Conservation (phyloP, 352 stramenopile genomes). For the Globisporangium iwayamae region DNA sequence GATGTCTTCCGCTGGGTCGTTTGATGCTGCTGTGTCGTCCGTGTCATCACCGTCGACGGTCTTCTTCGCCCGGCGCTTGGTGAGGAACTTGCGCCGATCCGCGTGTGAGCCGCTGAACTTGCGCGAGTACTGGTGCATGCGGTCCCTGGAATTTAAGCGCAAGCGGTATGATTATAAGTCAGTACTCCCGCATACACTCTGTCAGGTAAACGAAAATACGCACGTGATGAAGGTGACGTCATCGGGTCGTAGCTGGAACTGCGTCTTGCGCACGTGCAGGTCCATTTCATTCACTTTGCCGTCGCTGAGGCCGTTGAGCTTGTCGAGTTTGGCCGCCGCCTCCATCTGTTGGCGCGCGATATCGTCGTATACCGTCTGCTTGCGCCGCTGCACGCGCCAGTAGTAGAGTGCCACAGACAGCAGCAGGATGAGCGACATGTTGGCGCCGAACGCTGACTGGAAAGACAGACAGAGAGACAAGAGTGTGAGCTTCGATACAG, state of each 20-base stretch:
- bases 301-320: constrained; percentile 48
- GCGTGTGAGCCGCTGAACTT: constrained; percentile 57
- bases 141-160: constrained; percentile 32
- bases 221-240: constrained; percentile 77
- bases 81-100: constrained; percentile 74
- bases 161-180: background rate
- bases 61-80: constrained; percentile 27
- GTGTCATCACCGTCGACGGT: constrained; percentile 24
- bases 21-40: constrained; percentile 15
- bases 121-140: constrained; percentile 72
- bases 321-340: constrained; percentile 62
- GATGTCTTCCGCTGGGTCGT: constrained; percentile 3
- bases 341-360: constrained; percentile 58
- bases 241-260: constrained; percentile 56
- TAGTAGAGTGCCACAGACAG: constrained; percentile 65
- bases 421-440: constrained; percentile 61
- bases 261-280: constrained; percentile 56
- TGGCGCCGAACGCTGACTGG: constrained; percentile 57
- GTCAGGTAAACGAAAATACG: constrained; percentile 6
- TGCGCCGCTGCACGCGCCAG: constrained; percentile 48
- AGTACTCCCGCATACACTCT: background rate
- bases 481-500: background rate
- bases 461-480: too few species aligned
- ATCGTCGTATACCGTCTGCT: constrained; percentile 65
- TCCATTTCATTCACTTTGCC: constrained; percentile 41